Percentiles rank a stretch among this genome's conserved stretches.
These are phyloP conservation scores for Bisporella sp. DNA, from an alignment of 2,329 filamentous ascomycete genomes.

Conservation along the genomic window DNA sequence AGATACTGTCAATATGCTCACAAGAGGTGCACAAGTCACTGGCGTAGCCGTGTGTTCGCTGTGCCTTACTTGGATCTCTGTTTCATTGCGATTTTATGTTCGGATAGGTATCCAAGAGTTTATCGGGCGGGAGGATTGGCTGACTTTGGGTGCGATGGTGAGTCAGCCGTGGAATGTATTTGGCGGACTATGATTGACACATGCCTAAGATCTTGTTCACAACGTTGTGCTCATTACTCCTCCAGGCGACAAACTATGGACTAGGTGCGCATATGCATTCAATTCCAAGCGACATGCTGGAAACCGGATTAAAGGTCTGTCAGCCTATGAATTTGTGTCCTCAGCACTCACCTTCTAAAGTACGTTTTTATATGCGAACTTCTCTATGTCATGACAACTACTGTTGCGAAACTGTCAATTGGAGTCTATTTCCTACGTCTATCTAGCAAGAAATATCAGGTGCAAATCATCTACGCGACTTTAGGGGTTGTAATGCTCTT, in stretches of 20 bases:
- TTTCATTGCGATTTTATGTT: slow-evolving; percentile 23
- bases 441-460: slow-evolving; percentile 19
- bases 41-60: slow-evolving; percentile 29
- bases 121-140: slow-evolving; percentile 25
- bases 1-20: neutral
- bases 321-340: too few relatives aligned
- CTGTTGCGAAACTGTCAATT: slow-evolving; percentile 23
- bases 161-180: neutral
- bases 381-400: slow-evolving; percentile 23
- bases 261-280: slow-evolving; percentile 23
- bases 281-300: slow-evolving; percentile 12
- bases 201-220: slow-evolving; percentile 19
- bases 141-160: slow-evolving; percentile 23
- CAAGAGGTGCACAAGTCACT: slow-evolving; percentile 20
- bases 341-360: neutral
- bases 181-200: too few relatives aligned
- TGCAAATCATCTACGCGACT: slow-evolving; percentile 17
- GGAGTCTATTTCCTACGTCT: slow-evolving; percentile 24
- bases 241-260: slow-evolving; percentile 17
- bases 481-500: slow-evolving; percentile 15
- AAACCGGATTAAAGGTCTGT: slow-evolving; percentile 2
- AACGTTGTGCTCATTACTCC: slow-evolving; percentile 17
- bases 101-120: slow-evolving; percentile 22
- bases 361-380: slow-evolving; percentile 24
- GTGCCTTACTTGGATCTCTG: slow-evolving; percentile 27